Conservation (phyloP, 2,329 filamentous ascomycete species). For the Tolypocladium endophyticum region DNA sequence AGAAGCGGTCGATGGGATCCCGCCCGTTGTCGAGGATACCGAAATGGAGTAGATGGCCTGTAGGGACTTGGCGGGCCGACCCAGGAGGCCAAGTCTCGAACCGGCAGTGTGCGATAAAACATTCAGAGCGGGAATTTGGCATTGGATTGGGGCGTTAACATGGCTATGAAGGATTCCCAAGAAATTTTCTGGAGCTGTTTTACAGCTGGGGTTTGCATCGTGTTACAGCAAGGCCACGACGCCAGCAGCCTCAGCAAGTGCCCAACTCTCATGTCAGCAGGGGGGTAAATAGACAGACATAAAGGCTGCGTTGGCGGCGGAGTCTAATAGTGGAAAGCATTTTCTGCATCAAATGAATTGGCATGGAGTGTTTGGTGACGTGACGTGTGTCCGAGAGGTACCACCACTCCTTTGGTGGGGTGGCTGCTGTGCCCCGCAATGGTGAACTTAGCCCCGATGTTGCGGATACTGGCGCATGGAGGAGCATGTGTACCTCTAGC, state of each 20-base stretch:
- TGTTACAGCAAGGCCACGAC: constrained; percentile 2
- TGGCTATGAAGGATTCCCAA: constrained; percentile 24
- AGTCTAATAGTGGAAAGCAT: not conserved
- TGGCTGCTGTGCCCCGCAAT: not conserved
- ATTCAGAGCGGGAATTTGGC: constrained; percentile 1
- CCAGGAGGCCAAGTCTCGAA: not conserved
- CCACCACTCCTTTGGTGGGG: not conserved
- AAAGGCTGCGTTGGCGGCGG: not conserved
- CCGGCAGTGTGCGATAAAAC: not conserved
- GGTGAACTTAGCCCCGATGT: not conserved
- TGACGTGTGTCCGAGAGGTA: not conserved
- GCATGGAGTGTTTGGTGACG: not conserved
- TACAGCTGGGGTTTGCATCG: constrained; percentile 1
- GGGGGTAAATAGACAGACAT: constrained; percentile 1
- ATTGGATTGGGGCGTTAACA: constrained; percentile 18
- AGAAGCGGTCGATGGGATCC: constrained; percentile 41
- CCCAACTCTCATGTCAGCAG: not conserved
- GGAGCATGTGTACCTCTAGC: not conserved
- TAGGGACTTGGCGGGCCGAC: not conserved
- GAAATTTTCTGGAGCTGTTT: constrained; percentile 22
- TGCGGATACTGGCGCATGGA: not conserved
- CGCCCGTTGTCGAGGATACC: constrained; percentile 28
- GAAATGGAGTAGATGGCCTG: constrained; percentile 26
- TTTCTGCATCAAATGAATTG: not conserved
- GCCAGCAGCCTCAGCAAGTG: not conserved